Evolutionary conservation across 352 stramenopile species (phyloP).

Genomic region (Phytophthora idaei): DNA sequence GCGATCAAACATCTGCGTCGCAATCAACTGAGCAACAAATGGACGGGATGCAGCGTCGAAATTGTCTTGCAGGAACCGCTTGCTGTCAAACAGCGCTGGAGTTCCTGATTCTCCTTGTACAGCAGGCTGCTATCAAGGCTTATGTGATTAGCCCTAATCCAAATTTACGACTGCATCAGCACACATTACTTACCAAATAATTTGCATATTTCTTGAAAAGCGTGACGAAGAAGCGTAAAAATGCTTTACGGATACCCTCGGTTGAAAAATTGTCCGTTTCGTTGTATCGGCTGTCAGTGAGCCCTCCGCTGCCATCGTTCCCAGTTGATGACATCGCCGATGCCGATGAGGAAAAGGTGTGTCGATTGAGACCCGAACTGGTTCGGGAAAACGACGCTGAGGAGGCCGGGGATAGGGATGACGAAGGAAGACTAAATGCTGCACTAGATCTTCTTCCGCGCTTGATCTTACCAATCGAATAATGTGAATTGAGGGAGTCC

Average conservation of each 20-base stretch:
- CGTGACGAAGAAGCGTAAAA: slow-evolving; percentile 84
- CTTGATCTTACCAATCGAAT: slow-evolving; percentile 76
- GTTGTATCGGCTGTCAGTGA: slow-evolving; percentile 74
- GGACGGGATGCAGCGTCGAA: slow-evolving; percentile 57
- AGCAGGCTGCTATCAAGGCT: slow-evolving; percentile 24
- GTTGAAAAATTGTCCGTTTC: slow-evolving; percentile 75
- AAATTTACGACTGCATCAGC: background rate
- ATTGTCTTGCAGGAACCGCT: slow-evolving; percentile 75
- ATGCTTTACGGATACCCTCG: slow-evolving; percentile 66
- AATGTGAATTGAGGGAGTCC: slow-evolving; percentile 59
- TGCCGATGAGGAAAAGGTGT: slow-evolving; percentile 41
- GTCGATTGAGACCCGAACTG: slow-evolving; percentile 33
- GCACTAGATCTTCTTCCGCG: slow-evolving; percentile 58
- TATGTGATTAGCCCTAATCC: slow-evolving; percentile 2
- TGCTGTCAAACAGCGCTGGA: slow-evolving; percentile 65
- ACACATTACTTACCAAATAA: slow-evolving; percentile 61
- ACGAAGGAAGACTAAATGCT: slow-evolving; percentile 40
- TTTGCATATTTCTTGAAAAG: slow-evolving; percentile 79
- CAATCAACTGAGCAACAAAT: slow-evolving; percentile 69
- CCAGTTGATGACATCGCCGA: slow-evolving; percentile 26
- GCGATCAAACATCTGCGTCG: slow-evolving; percentile 85
- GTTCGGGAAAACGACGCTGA: slow-evolving; percentile 37
- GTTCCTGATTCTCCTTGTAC: slow-evolving; percentile 31
- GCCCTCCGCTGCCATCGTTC: slow-evolving; percentile 45
- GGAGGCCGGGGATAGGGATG: slow-evolving; percentile 32